phyloP scores from a whole-genome alignment of 306 rosid genomes.

The Prunus salicina region DNA sequence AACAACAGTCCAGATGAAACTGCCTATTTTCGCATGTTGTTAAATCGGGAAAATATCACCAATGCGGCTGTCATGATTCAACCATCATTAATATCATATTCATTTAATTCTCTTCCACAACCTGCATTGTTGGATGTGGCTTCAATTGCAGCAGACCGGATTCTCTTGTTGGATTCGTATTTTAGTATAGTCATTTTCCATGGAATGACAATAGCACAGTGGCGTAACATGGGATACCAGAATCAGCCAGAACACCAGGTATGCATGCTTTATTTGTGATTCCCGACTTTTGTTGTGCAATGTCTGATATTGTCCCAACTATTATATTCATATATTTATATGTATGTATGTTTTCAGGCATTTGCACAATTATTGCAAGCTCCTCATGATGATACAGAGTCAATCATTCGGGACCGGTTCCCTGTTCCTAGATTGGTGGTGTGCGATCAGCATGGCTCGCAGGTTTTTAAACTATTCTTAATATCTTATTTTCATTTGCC shows the following conservation, averaged over 20 bases:
- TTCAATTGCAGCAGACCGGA: slow-evolving; percentile 82
- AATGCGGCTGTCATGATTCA: slow-evolving; percentile 99
- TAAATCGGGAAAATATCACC: slow-evolving; percentile 85
- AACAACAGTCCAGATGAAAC: slow-evolving; percentile 99
- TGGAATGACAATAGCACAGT: slow-evolving; percentile 97
- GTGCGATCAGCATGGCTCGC: slow-evolving; percentile 98
- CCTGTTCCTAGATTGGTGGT: slow-evolving; percentile 97
- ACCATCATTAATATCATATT: slow-evolving; percentile 83
- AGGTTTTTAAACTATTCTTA: slow-evolving; percentile 48
- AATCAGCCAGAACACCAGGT: slow-evolving; percentile 86
- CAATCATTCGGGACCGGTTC: slow-evolving; percentile 66
- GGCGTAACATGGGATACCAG: slow-evolving; percentile 99
- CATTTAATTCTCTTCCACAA: slow-evolving; percentile 81
- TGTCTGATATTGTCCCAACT: not conserved
- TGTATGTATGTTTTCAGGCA: slow-evolving; percentile 45
- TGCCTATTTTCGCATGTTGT: slow-evolving; percentile 90
- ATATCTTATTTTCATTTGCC: slow-evolving; percentile 4
- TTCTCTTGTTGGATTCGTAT: slow-evolving; percentile 88
- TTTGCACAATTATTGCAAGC: slow-evolving; percentile 80
- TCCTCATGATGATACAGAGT: slow-evolving; percentile 75
- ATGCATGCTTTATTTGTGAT: slow-evolving; percentile 20
- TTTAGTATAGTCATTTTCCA: slow-evolving; percentile 93
- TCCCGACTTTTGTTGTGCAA: not conserved
- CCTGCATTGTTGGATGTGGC: slow-evolving; percentile 95
- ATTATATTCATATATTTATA: not conserved